Evolutionary conservation across 2,329 filamentous ascomycete genomes (phyloP).

Genomic region (Cryphonectria japonica): DNA sequence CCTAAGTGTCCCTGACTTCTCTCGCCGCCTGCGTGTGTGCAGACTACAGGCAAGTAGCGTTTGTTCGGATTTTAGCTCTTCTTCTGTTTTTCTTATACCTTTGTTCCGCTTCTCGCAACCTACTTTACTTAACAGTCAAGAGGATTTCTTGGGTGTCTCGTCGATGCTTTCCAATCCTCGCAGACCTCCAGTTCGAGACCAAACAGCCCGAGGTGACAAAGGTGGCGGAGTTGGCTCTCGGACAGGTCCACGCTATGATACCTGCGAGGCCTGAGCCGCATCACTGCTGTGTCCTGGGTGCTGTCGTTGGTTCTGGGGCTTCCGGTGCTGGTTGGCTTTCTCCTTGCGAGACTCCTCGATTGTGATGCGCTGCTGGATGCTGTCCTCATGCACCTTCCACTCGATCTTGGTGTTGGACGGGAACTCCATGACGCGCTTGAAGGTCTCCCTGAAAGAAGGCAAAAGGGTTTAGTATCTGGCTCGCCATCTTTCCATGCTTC

Average conservation of each 20-base stretch:
- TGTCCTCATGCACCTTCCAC: conserved; percentile 96
- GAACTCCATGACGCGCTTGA: conserved; percentile 87
- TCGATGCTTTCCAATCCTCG: neutral
- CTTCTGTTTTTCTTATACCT: neutral
- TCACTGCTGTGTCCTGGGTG: conserved; percentile 27
- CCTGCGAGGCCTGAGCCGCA: conserved; percentile 11
- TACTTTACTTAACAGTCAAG: neutral
- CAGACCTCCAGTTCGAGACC: neutral
- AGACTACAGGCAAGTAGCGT: neutral
- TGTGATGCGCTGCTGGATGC: conserved; percentile 86
- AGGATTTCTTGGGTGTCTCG: neutral
- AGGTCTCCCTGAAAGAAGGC: conserved; percentile 70
- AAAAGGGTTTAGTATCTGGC: neutral
- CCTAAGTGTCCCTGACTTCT: neutral
- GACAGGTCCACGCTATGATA: conserved; percentile 21
- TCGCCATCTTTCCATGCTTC: neutral
- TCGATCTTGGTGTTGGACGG: conserved; percentile 88
- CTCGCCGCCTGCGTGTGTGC: neutral
- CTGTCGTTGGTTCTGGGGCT: conserved; percentile 39
- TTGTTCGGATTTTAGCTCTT: neutral
- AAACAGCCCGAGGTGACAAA: neutral
- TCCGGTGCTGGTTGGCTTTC: conserved; percentile 62
- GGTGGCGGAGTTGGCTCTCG: neutral
- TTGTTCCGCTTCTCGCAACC: neutral
- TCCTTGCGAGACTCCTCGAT: conserved; percentile 92